Evolutionary conservation across 1,139 yeast species (phyloP).

Genomic region (Suhomyces wounanorum): DNA sequence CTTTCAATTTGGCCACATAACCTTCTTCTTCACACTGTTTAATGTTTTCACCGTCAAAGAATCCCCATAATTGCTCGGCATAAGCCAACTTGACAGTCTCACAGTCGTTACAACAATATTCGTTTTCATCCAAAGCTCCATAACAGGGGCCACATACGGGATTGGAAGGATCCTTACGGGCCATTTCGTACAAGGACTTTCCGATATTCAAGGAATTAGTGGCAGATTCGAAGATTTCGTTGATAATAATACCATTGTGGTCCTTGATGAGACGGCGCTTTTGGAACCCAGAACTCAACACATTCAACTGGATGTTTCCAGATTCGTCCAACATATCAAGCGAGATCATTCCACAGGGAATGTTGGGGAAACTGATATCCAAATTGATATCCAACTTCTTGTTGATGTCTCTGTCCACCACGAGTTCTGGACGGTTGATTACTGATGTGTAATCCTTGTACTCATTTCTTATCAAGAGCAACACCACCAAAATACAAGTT

Average conservation of each 20-base stretch:
- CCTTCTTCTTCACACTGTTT: conserved; percentile 92
- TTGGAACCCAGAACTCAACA: conserved; percentile 68
- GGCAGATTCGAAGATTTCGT: conserved; percentile 29
- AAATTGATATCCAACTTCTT: conserved; percentile 74
- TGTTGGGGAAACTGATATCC: conserved; percentile 76
- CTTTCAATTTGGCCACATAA: conserved; percentile 62
- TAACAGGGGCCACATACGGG: conserved; percentile 84
- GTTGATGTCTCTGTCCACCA: conserved; percentile 83
- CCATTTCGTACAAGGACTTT: conserved; percentile 33
- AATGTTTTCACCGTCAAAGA: conserved; percentile 81
- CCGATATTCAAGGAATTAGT: conserved; percentile 27
- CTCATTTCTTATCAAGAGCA: conserved; percentile 69
- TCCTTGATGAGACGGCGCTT: conserved; percentile 60
- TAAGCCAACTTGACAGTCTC: conserved; percentile 80
- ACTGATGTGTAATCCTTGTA: conserved; percentile 71
- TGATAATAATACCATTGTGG: conserved; percentile 24
- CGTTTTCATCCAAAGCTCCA: conserved; percentile 66
- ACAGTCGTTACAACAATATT: conserved; percentile 83
- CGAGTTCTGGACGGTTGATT: conserved; percentile 75
- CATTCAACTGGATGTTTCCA: conserved; percentile 80
- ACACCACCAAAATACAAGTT: conserved; percentile 61
- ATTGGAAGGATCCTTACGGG: conserved; percentile 41
- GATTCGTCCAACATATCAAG: conserved; percentile 69
- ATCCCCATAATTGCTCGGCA: conserved; percentile 79
- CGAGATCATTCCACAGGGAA: conserved; percentile 73